These are phyloP conservation scores for Nymphaea colorata DNA, from an alignment of 164 flowering plant genomes.

Conservation along the genomic window DNA sequence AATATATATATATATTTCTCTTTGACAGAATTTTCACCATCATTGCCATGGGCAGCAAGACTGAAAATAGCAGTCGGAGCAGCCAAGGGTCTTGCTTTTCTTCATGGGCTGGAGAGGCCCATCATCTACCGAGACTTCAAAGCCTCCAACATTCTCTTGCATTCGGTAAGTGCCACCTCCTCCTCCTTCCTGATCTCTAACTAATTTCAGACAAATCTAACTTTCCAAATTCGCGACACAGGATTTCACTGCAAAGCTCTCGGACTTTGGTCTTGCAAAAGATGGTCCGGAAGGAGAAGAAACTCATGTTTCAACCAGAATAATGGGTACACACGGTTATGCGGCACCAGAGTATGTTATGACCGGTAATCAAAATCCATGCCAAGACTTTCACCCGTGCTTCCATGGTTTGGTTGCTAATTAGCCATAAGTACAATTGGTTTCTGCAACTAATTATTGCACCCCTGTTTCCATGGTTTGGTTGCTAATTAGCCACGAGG, in stretches of 20 bases:
- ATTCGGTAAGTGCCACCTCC: constrained; percentile 35
- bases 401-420: not conserved
- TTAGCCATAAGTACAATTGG: not conserved
- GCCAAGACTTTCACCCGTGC: not conserved
- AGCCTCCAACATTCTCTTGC: constrained; percentile 78
- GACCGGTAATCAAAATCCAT: not conserved
- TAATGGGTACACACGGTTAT: not conserved
- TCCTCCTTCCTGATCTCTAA: not conserved
- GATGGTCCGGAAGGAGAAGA: not conserved
- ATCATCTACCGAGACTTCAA: constrained; percentile 82
- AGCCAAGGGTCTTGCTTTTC: constrained; percentile 68
- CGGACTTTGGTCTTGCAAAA: not conserved
- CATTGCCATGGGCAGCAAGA: constrained; percentile 50
- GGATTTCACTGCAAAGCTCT: not conserved
- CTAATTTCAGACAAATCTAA: not conserved
- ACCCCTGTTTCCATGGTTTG: not conserved
- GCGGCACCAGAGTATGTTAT: not conserved
- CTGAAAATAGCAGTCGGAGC: constrained; percentile 78
- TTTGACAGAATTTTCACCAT: not conserved
- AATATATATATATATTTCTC: too few species aligned
- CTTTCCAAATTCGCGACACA: not conserved
- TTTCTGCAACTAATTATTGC: not conserved
- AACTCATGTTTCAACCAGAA: not conserved
- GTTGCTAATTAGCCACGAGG: too few species aligned
- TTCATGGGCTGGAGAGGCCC: constrained; percentile 61